phyloP scores from a whole-genome alignment of 352 stramenopile genomes.

The Phytophthora tubulina region DNA sequence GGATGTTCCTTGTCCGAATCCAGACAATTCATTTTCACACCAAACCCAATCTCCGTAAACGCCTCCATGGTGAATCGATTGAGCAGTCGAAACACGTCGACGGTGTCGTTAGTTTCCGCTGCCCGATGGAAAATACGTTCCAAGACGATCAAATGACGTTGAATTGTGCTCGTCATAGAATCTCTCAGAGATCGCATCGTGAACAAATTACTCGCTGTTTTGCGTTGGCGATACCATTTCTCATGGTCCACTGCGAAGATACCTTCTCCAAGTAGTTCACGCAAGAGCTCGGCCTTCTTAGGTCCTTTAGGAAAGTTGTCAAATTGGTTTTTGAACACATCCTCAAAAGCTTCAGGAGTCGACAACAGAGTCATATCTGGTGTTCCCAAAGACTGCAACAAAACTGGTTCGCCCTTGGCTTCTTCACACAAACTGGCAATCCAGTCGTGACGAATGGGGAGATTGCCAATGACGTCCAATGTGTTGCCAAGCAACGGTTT shows the following conservation, averaged over 20 bases:
- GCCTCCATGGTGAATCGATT: slow-evolving; percentile 62
- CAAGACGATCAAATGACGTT: slow-evolving; percentile 45
- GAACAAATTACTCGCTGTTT: slow-evolving; percentile 65
- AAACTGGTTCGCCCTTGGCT: slow-evolving; percentile 44
- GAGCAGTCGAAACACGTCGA: slow-evolving; percentile 56
- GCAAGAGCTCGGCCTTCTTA: slow-evolving; percentile 42
- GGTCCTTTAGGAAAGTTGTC: slow-evolving; percentile 74
- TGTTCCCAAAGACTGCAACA: slow-evolving; percentile 43
- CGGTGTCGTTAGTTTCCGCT: slow-evolving; percentile 13
- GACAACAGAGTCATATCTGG: slow-evolving; percentile 50
- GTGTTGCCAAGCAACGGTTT: slow-evolving; percentile 51
- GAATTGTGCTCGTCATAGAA: slow-evolving; percentile 56
- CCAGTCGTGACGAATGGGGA: slow-evolving; percentile 56
- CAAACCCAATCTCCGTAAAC: slow-evolving; percentile 70
- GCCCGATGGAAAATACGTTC: slow-evolving; percentile 35
- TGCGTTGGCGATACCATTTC: slow-evolving; percentile 66
- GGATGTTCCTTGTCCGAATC: slow-evolving; percentile 52
- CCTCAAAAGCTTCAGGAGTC: slow-evolving; percentile 54
- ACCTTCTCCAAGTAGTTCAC: slow-evolving; percentile 57
- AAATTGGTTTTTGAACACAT: slow-evolving; percentile 75
- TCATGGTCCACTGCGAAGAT: slow-evolving; percentile 63
- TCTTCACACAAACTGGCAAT: slow-evolving; percentile 40
- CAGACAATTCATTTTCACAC: slow-evolving; percentile 54
- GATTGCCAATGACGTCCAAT: slow-evolving; percentile 44
- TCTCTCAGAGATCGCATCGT: slow-evolving; percentile 51